Evolutionary conservation across 208 protist genomes (phyloP).

Genomic region (Crithidia brevicula): DNA sequence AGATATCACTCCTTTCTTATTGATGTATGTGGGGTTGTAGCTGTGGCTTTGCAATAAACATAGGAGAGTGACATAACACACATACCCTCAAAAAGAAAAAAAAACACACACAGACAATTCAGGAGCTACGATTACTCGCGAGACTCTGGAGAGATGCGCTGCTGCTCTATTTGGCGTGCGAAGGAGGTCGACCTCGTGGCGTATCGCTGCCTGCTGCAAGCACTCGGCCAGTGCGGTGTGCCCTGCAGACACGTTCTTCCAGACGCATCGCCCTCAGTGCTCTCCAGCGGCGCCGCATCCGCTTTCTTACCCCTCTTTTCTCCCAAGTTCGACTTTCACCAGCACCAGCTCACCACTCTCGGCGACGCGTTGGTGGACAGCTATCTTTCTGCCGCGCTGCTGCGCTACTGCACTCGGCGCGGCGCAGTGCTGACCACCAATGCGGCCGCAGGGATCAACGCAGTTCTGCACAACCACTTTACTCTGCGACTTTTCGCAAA

Average conservation of each 20-base stretch:
- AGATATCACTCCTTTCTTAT: too few relatives aligned
- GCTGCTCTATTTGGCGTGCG: background rate
- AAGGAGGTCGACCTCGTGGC: slow-evolving; percentile 7
- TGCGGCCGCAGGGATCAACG: slow-evolving; percentile 55
- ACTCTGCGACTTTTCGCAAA: slow-evolving; percentile 73
- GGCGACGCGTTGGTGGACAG: slow-evolving; percentile 75
- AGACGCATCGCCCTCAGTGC: slow-evolving; percentile 10
- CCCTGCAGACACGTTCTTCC: slow-evolving; percentile 13
- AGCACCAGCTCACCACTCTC: slow-evolving; percentile 79
- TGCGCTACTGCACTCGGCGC: slow-evolving; percentile 49
- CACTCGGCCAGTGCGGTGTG: slow-evolving; percentile 25
- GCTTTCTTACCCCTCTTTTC: slow-evolving; percentile 56
- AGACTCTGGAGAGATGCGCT: background rate
- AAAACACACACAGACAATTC: too few relatives aligned
- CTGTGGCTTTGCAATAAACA: too few relatives aligned
- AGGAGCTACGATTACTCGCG: too few relatives aligned
- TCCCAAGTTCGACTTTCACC: slow-evolving; percentile 63
- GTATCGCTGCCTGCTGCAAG: slow-evolving; percentile 26
- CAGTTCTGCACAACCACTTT: slow-evolving; percentile 87
- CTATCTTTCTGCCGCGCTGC: slow-evolving; percentile 56
- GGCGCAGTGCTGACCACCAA: slow-evolving; percentile 64
- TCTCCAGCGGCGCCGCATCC: slow-evolving; percentile 9
- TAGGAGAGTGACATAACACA: too few relatives aligned
- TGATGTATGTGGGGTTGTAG: too few relatives aligned
- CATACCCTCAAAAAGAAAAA: too few relatives aligned